These are phyloP conservation scores for Septoria petroselini DNA, from an alignment of 2,329 filamentous ascomycete genomes.

Conservation along the genomic window DNA sequence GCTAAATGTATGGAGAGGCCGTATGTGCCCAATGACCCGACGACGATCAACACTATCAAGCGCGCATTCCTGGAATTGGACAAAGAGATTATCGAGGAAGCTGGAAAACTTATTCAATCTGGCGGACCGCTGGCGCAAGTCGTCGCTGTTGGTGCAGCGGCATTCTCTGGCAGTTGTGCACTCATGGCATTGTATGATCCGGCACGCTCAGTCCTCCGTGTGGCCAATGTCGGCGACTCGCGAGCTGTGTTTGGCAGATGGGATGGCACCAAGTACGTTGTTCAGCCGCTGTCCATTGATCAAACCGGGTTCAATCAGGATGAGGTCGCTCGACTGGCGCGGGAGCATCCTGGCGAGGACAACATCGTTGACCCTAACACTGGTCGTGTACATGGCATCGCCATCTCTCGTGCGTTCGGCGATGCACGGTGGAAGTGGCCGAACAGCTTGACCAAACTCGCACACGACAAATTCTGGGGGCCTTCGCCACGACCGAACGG, in stretches of 20 bases:
- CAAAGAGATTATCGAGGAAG: conserved; percentile 36
- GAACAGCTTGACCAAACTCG: conserved; percentile 46
- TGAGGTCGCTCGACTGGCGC: conserved; percentile 55
- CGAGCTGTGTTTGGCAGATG: conserved; percentile 61
- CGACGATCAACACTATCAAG: conserved; percentile 40
- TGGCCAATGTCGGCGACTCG: conserved; percentile 66
- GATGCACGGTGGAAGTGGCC: conserved; percentile 68
- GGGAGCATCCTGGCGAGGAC: conserved; percentile 65
- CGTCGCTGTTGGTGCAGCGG: conserved; percentile 37
- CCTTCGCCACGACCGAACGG: conserved; percentile 46
- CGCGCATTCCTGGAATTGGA: conserved; percentile 43
- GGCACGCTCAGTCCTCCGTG: conserved; percentile 51
- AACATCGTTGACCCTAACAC: conserved; percentile 52
- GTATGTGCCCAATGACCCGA: conserved; percentile 30
- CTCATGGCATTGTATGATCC: conserved; percentile 63
- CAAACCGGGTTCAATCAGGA: conserved; percentile 62
- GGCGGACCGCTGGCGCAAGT: conserved; percentile 20
- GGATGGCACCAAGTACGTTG: conserved; percentile 50
- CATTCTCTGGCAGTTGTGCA: conserved; percentile 59
- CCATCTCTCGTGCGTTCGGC: conserved; percentile 65
- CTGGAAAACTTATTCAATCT: conserved; percentile 22
- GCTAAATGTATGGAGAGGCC: conserved; percentile 24
- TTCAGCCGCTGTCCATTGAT: conserved; percentile 58
- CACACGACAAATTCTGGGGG: conserved; percentile 51
- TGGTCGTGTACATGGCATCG: conserved; percentile 60